Evolutionary conservation across 2,329 filamentous ascomycete genomes (phyloP).

Genomic region (Ceratocystis eucalypticola): DNA sequence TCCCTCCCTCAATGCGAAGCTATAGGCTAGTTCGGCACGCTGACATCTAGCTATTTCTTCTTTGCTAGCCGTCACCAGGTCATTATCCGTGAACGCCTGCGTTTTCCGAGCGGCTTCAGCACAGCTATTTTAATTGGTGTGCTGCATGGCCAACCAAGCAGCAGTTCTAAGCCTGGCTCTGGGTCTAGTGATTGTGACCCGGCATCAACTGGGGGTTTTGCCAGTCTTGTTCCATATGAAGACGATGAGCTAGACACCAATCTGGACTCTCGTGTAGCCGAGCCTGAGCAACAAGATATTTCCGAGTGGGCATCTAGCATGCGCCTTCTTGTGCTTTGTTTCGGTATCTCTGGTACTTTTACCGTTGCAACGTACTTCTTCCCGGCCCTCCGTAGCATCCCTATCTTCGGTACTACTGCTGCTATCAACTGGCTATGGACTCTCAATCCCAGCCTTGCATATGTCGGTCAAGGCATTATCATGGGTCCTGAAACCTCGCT

Average conservation of each 20-base stretch:
- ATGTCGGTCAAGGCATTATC: conserved; percentile 93
- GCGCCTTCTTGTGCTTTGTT: conserved; percentile 42
- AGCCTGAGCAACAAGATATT: conserved; percentile 26
- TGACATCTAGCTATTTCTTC: not conserved
- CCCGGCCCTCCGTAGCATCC: conserved; percentile 70
- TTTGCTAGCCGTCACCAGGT: conserved; percentile 58
- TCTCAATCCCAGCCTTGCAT: conserved; percentile 90
- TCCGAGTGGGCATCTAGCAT: conserved; percentile 36
- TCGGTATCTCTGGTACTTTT: conserved; percentile 47
- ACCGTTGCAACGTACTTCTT: conserved; percentile 85
- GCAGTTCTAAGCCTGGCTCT: conserved; percentile 10
- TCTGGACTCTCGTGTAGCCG: conserved; percentile 20
- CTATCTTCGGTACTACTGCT: conserved; percentile 63
- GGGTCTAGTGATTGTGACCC: not conserved
- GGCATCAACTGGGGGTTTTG: conserved; percentile 28
- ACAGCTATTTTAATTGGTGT: conserved; percentile 89
- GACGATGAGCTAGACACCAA: conserved; percentile 25
- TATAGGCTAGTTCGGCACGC: not conserved
- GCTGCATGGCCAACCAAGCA: conserved; percentile 50
- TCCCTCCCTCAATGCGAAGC: not conserved
- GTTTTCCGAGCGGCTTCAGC: conserved; percentile 89
- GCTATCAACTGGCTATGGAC: conserved; percentile 86
- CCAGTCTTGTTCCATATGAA: conserved; percentile 29
- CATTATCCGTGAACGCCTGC: conserved; percentile 81
- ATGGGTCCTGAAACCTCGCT: conserved; percentile 94